Percentiles rank a stretch among this genome's conserved stretches.
Evolutionary conservation across 305 asterid genomes (phyloP).

Genomic region (Solanum chacoense): DNA sequence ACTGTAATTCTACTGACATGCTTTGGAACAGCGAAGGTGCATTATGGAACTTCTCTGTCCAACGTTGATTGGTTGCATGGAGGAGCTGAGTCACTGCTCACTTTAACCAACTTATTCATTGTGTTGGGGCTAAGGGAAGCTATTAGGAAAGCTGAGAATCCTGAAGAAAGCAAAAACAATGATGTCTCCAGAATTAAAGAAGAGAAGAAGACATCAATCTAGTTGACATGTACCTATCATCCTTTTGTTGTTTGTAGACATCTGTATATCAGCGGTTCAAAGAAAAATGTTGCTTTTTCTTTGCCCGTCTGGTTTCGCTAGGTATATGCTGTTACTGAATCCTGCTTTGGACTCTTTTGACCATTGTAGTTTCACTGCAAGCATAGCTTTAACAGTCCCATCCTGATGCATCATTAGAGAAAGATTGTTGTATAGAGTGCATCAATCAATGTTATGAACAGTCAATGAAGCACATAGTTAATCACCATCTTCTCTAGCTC

Average conservation of each 20-base stretch:
- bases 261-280: not conserved
- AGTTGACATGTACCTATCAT: conserved; percentile 9
- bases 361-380: not conserved
- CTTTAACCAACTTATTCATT: conserved; percentile 76
- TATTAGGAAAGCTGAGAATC: conserved; percentile 37
- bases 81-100: conserved; percentile 83
- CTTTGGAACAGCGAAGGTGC: conserved; percentile 61
- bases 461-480: not conserved
- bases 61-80: conserved; percentile 90
- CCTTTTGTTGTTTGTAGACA: not conserved
- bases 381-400: not conserved
- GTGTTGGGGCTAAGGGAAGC: conserved; percentile 75
- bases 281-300: not conserved
- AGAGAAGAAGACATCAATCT: conserved; percentile 35
- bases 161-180: conserved; percentile 24
- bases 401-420: not conserved
- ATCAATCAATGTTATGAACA: not conserved
- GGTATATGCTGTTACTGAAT: not conserved
- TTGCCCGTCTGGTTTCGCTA: not conserved
- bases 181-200: conserved; percentile 22
- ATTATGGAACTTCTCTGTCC: conserved; percentile 79
- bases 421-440: not conserved
- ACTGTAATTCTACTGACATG: not conserved
- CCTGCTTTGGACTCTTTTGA: not conserved
- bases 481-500: not conserved